Base-by-base conservation (phyloP, 2,329 filamentous ascomycete genomes). In the Metarhizium rileyi region DNA sequence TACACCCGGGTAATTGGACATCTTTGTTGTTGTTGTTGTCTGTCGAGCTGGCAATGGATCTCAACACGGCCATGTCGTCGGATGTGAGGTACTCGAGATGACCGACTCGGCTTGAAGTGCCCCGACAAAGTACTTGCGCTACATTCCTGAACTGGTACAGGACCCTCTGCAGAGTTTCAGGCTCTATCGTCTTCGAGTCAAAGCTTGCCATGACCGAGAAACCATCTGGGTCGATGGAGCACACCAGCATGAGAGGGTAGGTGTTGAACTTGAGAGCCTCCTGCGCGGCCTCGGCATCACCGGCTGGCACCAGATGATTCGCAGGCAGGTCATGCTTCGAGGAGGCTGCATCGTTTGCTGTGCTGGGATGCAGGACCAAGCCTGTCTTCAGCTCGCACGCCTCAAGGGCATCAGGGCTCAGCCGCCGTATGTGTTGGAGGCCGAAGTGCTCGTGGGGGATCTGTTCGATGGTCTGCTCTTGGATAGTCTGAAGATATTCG, bases 361-460 rank as follows among this genome's bases (percentile, higher is more conserved):
- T 57, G 50, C 66, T 70, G 2, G 73, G 73, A 45, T 81, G 77
- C 23, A 81, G 70, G 0, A 80, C 74, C 2, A 82, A 61, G 7
- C 77, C 71, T 0, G 75, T 79, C 6, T 73, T 71, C 43, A 80
- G 69, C 53, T 80, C 73, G 56, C 77, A 81, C 2, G 78, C 78
- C 51, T 77, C 68, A 9, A 74, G 67, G 4, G 75, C 73, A 50
- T 80, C 77, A 1, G 70, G 65, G 56, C 75, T 78, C 12, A 83
- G 63, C 22, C 72, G 70, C 9, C 79, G 76, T 52, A 83, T 83
- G 53, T 80, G 61, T 49, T 82, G 78, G 42, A 82, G 65, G 20
- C 79, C 79, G 46, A 77, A 71, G 59, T 87, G 81, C 61, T 87
- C 79, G 58, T 84, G 76, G 0, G 80, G 76, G 5, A 85, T 83